Evolutionary conservation across 2,329 filamentous ascomycete species (phyloP), one percentile per base, ranked within the genome.

Genomic region (Epichloe hybrida): DNA sequence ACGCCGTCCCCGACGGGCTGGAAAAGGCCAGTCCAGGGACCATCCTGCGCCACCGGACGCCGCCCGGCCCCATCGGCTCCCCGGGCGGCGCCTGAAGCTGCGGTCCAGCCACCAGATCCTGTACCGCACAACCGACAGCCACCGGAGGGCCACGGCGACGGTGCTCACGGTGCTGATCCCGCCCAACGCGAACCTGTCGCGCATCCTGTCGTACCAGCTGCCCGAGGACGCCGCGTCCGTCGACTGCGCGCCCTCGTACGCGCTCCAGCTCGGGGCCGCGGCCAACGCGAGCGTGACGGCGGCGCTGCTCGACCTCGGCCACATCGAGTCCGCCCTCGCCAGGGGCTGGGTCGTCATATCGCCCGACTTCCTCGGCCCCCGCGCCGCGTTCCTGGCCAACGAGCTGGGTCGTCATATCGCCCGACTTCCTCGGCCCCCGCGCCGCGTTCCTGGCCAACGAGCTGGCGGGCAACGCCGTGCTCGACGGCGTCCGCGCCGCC

Each of bases 301-400:
- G 1, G 57, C 58, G 11, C 52, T 59, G 48, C 15, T 47, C 3
- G 57, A 63, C 50, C 21, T 61, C 3, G 47, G 60, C 5, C 53
- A 61, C 5, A 48, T 59, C 7, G 52, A 60, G 34, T 52, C 49
- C 0, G 56, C 55, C 8, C 66, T 77, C 1, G 60, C 62, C 4
- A 49, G 64, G 55, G 72, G 72, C 8, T 76, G 72, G 72, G 62
- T 70, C 21, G 69, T 77, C 34, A 70, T 67, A 12, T 60, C 71
- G 64, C 72, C 74, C 0, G 75, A 77, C 55, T 67, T 67, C 50
- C 64, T 72, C 49, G 71, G 71, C 0, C 69, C 69, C 2, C 59
- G 60, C 13, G 71, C 69, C 1, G 65, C 70, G 2, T 76, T 71
- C 55, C 57, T 65, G 0, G 67, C 68, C 12, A 17, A 17, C 17